Conservation (phyloP, 2,329 filamentous ascomycete genomes). For the Botrytis fabae region DNA sequence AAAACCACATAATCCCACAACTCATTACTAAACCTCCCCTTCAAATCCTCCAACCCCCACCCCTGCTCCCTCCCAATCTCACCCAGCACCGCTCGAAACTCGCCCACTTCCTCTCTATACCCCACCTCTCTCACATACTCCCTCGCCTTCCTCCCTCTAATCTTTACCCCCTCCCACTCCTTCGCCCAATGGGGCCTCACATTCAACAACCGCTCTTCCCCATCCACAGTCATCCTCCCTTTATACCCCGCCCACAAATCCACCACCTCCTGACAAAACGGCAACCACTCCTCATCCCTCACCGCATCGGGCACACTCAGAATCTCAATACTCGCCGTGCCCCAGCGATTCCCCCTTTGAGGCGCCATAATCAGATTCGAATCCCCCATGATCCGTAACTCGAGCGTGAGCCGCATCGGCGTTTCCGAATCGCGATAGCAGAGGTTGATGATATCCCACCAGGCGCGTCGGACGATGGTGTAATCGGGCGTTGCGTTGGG, state of each 20-base stretch:
- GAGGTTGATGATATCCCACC: constrained; percentile 52
- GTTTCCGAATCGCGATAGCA: constrained; percentile 44
- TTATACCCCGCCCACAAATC: constrained; percentile 46
- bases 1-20: constrained; percentile 40
- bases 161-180: constrained; percentile 40
- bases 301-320: constrained; percentile 46
- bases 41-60: constrained; percentile 43
- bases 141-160: neutral
- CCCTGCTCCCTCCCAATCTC: constrained; percentile 44
- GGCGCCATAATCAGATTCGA: constrained; percentile 48
- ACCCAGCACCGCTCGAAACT: constrained; percentile 30
- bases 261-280: constrained; percentile 45
- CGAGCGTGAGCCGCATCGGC: constrained; percentile 48
- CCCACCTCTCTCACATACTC: neutral
- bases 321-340: constrained; percentile 48
- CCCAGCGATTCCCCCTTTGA: constrained; percentile 45
- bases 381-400: constrained; percentile 48
- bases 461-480: constrained; percentile 47
- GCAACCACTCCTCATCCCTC: constrained; percentile 44
- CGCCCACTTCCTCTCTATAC: neutral
- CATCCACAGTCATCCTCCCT: constrained; percentile 25
- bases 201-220: constrained; percentile 26
- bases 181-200: constrained; percentile 49
- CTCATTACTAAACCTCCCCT: constrained; percentile 45
- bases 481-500: constrained; percentile 43